Base-by-base conservation (phyloP, 2,329 filamentous ascomycete species). In the Coniella lustricola region DNA sequence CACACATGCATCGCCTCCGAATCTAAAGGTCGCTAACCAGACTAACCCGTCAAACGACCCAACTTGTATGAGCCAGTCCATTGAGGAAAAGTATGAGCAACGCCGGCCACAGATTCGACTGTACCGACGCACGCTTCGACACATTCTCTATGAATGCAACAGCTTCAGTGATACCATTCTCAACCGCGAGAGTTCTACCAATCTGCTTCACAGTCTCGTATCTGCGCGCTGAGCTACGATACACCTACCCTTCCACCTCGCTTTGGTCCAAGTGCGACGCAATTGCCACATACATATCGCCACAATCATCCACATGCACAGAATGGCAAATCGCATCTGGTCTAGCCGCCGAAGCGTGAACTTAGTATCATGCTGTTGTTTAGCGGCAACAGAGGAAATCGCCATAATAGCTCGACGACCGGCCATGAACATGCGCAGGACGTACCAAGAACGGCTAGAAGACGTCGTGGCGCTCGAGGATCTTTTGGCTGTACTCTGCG, bases 241-340 rank as follows among this genome's bases (percentile, higher is more conserved):
- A 75, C 4, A 57, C 63, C 47, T 73, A 61, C 0, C 67, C 69
- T 3, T 55, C 57, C 1, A 75, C 60, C 1, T 55, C 57, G 0
- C 32, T 42, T 17, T 64, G 60, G 10, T 61, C 52, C 1, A 52
- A 13, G n/a, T 71, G 62, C 21, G 62, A 57, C 0, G 71, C 73
- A 2, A 76, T 60, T 1, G 69, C 62, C 3, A 75, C 58, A 49
- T 76, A 77, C 0, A 71, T 72, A 14, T 71, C 67, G 2, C 59
- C 72, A 40, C 71, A 75, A 52, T 76, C 73, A 52, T 76, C 73
- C 12, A 76, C 63, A 50, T 76, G 73, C 33, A 68, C 62, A 3
- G 66, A 68, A 49, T 76, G 73, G 51, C 73, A 58, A 29, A 75
- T 68, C 13, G 60, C 67, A 16, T 66, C 59, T 0, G 62, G 60